Conservation (phyloP, 148 eudicot genomes). For the Amaranthus hypochondriacus region DNA sequence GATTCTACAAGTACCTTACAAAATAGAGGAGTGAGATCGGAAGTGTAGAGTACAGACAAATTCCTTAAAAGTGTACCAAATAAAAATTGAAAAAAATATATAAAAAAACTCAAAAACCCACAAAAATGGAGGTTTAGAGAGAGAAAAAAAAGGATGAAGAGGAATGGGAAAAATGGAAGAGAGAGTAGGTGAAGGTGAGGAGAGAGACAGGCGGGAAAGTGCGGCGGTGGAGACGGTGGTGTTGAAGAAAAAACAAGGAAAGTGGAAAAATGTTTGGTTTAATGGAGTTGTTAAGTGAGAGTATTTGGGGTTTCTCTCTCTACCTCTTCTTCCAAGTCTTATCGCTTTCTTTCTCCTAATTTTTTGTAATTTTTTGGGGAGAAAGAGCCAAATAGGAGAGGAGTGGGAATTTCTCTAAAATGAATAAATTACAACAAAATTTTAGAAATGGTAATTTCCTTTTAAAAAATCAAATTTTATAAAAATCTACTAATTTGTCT, state of each 20-base stretch:
- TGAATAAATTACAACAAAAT: too few species aligned
- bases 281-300: too few species aligned
- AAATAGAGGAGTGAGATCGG: constrained; percentile 16
- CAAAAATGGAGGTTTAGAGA: neutral
- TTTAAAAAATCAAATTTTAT: too few species aligned
- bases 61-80: constrained; percentile 5
- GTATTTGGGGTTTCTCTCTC: neutral
- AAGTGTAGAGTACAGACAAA: neutral
- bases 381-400: too few species aligned
- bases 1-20: constrained; percentile 18
- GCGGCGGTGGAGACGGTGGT: constrained; percentile 3
- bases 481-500: too few species aligned
- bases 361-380: neutral
- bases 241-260: neutral
- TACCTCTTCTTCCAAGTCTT: neutral
- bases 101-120: neutral
- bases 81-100: too few species aligned
- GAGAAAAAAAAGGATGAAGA: neutral
- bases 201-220: neutral
- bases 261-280: neutral
- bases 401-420: too few species aligned
- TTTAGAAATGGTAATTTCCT: too few species aligned
- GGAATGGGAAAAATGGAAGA: neutral
- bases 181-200: neutral
- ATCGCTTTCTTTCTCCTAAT: constrained; percentile 7